Percentiles rank a stretch among this genome's conserved stretches.
phyloP scores from a whole-genome alignment of 2,329 filamentous ascomycete species.

The Fonsecaea monophora region DNA sequence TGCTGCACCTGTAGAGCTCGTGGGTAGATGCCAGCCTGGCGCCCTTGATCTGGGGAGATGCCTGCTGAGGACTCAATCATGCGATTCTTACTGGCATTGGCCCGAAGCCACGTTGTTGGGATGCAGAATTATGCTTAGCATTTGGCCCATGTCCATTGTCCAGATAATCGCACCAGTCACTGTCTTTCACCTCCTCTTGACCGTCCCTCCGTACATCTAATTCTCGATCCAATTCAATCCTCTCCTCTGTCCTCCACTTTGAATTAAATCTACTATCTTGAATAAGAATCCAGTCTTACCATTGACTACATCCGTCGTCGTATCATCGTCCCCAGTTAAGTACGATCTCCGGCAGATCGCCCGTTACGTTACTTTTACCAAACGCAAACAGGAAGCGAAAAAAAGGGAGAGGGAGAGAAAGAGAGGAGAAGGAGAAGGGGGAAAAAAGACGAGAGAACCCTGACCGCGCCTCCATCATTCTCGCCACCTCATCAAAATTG shows the following conservation, averaged over 20 bases:
- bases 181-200: neutral
- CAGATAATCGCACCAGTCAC: neutral
- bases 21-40: neutral
- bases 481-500: constrained; percentile 12
- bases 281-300: constrained; percentile 14
- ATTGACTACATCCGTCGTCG: neutral
- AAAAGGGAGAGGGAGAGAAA: neutral
- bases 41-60: neutral
- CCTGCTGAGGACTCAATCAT: neutral
- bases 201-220: neutral
- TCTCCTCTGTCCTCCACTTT: neutral
- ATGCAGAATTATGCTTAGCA: constrained; percentile 5
- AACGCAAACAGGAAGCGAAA: neutral
- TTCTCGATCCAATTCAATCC: neutral
- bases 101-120: neutral
- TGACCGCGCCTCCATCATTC: constrained; percentile 11
- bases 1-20: neutral
- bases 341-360: constrained; percentile 13
- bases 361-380: constrained; percentile 14
- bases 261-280: constrained; percentile 1
- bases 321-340: neutral
- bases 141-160: neutral
- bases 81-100: constrained; percentile 4
- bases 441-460: neutral
- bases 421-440: neutral